Conservation (phyloP, 1,139 yeast genomes). For the Kodamaea plutei region DNA sequence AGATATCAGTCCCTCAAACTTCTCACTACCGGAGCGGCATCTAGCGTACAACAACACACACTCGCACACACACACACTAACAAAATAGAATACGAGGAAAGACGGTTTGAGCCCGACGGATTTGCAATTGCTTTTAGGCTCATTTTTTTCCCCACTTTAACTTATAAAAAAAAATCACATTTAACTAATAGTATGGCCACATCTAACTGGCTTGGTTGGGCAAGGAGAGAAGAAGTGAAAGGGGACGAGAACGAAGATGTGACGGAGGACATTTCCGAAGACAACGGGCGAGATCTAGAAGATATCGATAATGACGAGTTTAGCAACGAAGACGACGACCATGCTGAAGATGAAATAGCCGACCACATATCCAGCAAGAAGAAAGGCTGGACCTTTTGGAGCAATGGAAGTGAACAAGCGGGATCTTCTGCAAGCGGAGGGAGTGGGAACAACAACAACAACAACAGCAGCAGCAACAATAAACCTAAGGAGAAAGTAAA, state of each 20-base stretch:
- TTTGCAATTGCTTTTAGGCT: too few species aligned
- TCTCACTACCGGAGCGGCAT: too few species aligned
- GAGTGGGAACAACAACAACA: conserved; percentile 6
- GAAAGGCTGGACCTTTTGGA: conserved; percentile 43
- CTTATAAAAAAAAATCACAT: too few species aligned
- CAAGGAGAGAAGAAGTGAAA: conserved; percentile 4
- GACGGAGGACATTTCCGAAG: conserved; percentile 4
- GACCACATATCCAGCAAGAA: conserved; percentile 25
- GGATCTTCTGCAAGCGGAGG: conserved; percentile 6
- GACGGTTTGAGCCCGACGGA: too few species aligned
- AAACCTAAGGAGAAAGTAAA: conserved; percentile 10
- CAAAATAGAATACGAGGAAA: too few species aligned
- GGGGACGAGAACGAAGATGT: background rate
- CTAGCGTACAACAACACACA: too few species aligned
- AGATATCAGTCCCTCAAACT: too few species aligned
- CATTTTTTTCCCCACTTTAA: too few species aligned
- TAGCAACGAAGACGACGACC: conserved; percentile 22
- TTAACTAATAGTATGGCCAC: too few species aligned
- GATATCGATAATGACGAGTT: conserved; percentile 10
- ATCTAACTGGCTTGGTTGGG: conserved; percentile 13
- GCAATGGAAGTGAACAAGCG: conserved; percentile 11
- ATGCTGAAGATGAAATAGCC: conserved; percentile 29
- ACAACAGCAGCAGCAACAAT: conserved; percentile 10
- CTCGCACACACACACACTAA: too few species aligned
- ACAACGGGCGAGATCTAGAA: conserved; percentile 4